Evolutionary conservation across 805 yeast genomes (phyloP).

Genomic region (Schwanniomyces pseudopolymorphus): DNA sequence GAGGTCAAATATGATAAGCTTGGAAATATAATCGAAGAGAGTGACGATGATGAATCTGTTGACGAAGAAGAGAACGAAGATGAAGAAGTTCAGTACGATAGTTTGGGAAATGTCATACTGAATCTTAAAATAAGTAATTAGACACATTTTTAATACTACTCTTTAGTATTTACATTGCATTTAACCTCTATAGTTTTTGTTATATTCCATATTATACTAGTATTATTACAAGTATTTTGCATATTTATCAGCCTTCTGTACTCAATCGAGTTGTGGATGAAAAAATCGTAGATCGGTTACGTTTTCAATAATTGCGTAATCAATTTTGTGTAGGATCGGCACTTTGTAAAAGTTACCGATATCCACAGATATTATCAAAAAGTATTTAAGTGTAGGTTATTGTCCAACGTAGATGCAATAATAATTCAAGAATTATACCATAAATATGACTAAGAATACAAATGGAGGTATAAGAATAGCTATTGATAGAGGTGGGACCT

Average conservation of each 20-base stretch:
- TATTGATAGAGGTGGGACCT: slow-evolving; percentile 28
- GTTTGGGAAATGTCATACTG: slow-evolving; percentile 18
- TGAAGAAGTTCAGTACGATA: slow-evolving; percentile 17
- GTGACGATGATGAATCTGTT: slow-evolving; percentile 1
- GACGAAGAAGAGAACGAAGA: slow-evolving; percentile 2
- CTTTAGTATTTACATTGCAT: not conserved
- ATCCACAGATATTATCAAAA: not conserved
- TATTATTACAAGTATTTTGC: not conserved
- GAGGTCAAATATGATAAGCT: slow-evolving; percentile 16
- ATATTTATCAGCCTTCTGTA: not conserved
- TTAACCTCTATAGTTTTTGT: not conserved
- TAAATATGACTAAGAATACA: not conserved
- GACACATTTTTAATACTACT: not conserved
- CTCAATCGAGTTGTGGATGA: not conserved
- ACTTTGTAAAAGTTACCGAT: slow-evolving; percentile 1
- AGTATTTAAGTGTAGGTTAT: not conserved
- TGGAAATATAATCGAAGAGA: slow-evolving; percentile 16
- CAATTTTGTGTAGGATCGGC: not conserved
- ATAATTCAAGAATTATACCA: not conserved
- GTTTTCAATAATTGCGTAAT: too few relatives aligned
- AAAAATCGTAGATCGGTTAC: not conserved
- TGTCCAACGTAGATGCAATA: not conserved
- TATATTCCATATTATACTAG: too few relatives aligned
- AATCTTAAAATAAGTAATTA: not conserved
- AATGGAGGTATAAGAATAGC: slow-evolving; percentile 14